Conservation (phyloP, 495 filamentous ascomycete species). For the Sporormia fimetaria region DNA sequence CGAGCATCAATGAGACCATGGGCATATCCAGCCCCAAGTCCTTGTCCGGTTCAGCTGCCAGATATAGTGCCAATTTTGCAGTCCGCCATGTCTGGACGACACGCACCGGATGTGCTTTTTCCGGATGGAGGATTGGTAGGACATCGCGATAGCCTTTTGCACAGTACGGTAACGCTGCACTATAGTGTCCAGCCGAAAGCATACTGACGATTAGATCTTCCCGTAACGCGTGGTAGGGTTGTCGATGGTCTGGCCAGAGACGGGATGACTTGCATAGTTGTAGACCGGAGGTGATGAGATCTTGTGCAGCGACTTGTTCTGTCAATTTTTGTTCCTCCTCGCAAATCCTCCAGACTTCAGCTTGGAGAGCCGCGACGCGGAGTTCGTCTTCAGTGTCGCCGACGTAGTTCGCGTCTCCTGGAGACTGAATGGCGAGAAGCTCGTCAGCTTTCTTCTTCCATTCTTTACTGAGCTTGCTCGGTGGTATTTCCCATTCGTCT, state of each 20-base stretch:
- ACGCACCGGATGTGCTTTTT: conserved; percentile 29
- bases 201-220: conserved; percentile 28
- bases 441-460: conserved; percentile 13
- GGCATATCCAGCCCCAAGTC: conserved; percentile 23
- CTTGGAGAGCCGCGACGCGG: conserved; percentile 22
- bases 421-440: conserved; percentile 1
- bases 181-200: conserved; percentile 10
- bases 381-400: conserved; percentile 9
- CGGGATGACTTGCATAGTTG: conserved; percentile 11
- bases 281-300: conserved; percentile 15
- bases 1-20: conserved; percentile 25
- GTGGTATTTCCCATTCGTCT: conserved; percentile 21
- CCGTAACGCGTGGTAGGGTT: conserved; percentile 25
- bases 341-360: conserved; percentile 8
- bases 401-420: conserved; percentile 11
- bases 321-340: conserved; percentile 4
- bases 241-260: conserved; percentile 23
- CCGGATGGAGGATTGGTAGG: conserved; percentile 28
- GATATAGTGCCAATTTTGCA: conserved; percentile 26
- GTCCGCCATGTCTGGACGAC: conserved; percentile 32
- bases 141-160: conserved; percentile 27
- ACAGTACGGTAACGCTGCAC: conserved; percentile 17
- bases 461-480: conserved; percentile 8
- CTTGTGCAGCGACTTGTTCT: conserved; percentile 11
- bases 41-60: conserved; percentile 14